Evolutionary conservation across 164 flowering plant species (phyloP), one percentile per base, ranked within the genome.

Genomic region (Liriodendron chinense): DNA sequence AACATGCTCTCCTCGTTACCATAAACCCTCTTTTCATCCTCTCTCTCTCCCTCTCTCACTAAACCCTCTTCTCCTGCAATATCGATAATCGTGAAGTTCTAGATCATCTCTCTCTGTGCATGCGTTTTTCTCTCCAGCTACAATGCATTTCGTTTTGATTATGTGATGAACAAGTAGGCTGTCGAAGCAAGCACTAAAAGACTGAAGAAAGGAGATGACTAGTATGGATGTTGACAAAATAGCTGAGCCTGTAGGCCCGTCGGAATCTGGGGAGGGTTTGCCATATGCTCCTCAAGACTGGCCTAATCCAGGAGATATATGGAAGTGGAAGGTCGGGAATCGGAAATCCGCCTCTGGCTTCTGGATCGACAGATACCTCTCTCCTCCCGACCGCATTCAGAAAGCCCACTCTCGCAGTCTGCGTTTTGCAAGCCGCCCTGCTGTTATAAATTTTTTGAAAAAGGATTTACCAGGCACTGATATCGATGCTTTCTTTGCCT

Each of bases 231-330:
- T 34, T 34, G 43, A 34, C 7, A 53, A 53, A 53, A 16, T 16
- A 16, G 59, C 59, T 10, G 18, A 59, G 62, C 85, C 88, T 20
- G 95, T 94, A 34, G 61, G 75, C 13, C 80, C 79, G 7, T 74
- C 84, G 22, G 83, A 78, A 47, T 63, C 80, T 7, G 98, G 97
- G 53, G 85, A 80, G 76, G 98, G 98, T 59, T 79, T 89, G 68
- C 98, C 98, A 4, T 93, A 91, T 87, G 98, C 98, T 65, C 98
- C 98, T 50, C 72, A 65, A 23, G 76, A 92, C 82, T 95, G 89
- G 90, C 98, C 97, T 34, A 78, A 78, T 47, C 88, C 84, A 0
- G 98, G 98, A 71, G 98, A 95, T 81, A 82, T 7, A 1, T 95
- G 98, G 97, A 47, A 64, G 14, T 95, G 98, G 98, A 89, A 75